Conservation (phyloP, 2,329 filamentous ascomycete species). For the Chaetothyriales sp. region DNA sequence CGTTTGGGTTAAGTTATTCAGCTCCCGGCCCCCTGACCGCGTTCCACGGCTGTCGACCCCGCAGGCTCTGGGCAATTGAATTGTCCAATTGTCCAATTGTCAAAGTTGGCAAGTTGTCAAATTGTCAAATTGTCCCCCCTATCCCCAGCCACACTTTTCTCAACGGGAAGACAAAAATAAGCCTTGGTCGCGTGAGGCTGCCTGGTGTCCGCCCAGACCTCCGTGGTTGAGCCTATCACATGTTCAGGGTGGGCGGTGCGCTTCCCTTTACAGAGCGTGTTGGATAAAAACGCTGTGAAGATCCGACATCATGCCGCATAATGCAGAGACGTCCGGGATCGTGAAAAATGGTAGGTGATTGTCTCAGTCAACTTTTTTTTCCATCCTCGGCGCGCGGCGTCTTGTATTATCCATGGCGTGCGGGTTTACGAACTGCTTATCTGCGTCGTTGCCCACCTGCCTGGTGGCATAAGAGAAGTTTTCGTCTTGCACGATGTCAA, state of each 20-base stretch:
- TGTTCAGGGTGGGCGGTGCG: not conserved
- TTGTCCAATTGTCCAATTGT: not conserved
- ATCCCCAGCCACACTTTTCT: not conserved
- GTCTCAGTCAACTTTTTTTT: not conserved
- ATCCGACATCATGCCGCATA: not conserved
- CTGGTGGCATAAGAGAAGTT: not conserved
- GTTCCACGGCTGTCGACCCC: not conserved
- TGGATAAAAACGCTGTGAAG: not conserved
- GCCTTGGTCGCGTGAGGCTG: not conserved
- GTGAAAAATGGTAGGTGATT: not conserved
- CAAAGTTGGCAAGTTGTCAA: too few relatives aligned
- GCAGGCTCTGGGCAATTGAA: not conserved
- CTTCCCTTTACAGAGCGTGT: not conserved
- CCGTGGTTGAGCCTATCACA: not conserved
- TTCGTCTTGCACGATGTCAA: not conserved
- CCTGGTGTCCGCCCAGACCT: not conserved
- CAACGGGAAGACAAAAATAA: not conserved
- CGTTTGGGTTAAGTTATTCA: too few relatives aligned
- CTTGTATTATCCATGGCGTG: not conserved
- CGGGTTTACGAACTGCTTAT: not conserved
- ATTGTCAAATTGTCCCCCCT: not conserved
- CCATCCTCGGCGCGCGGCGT: not conserved
- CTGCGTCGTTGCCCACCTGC: not conserved
- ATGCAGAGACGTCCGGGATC: not conserved
- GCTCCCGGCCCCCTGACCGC: too few relatives aligned